Base-by-base conservation (phyloP, 225 moss, liverwort and hornwort species). In the Rhytidiadelphus loreus region DNA sequence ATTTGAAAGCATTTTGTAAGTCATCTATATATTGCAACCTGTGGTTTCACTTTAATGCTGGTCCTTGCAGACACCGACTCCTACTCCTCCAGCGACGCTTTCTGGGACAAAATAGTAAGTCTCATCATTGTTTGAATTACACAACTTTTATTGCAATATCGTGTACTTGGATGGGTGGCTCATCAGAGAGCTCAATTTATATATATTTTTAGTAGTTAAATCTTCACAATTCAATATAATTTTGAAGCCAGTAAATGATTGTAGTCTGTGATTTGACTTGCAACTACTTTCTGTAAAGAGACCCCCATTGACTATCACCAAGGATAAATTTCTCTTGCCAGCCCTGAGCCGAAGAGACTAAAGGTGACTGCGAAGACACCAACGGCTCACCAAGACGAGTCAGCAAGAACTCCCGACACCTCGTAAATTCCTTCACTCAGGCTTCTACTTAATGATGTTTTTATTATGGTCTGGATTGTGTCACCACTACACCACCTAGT, bases 51-150 rank as follows among this genome's bases (percentile, higher is more conserved):
- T 89, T 65, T 32, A 63, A 72, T 87, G 76, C 35, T 87, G 60
- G 41, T 69, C 81, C 79, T 82, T 79, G 91, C 91, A 91, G 92
- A 85, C 88, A 64, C 89, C 92, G 63, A 82, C 43, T 61, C 84
- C 82, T 57, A 82, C 92, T 88, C 89, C 93, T 77, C 93, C 91
- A 84, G 85, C 89, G 61, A 84, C 91, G 52, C 77, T 91, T n/a
- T 89, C 92, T n/a, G 92, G 91, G 85, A 86, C 93, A 78, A 93
- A 93, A 92, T 75, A 92, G 93, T 93, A 91, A 53, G 91, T 52
- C 69, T 84, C 55, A n/a, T 89, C 73, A 59, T 69, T 55, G 41
- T 58, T 61, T 74, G 39, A 44, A 89, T 83, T 61, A 24, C 60
- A 30, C 52, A 43, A 60, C 37, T 48, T 39, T 37, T 55, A 46